Evolutionary conservation across 1,284 basidiomycete species (phyloP), one percentile per base, ranked within the genome.

Genomic region (Naganishia liquefaciens): DNA sequence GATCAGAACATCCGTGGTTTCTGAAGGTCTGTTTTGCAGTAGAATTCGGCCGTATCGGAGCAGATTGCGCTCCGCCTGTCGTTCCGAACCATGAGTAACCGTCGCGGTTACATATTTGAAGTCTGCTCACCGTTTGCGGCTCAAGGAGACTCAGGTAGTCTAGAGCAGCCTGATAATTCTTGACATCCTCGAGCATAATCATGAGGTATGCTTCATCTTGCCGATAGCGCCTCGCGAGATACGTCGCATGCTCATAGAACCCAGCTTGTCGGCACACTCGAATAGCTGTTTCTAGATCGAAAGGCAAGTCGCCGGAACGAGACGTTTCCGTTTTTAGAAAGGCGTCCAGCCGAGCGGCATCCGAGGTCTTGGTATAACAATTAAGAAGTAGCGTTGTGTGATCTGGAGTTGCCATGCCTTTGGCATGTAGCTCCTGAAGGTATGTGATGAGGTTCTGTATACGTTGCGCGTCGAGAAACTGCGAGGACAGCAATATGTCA

Each of bases 221-320:
- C 44, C 87, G 86, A 77, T 94, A 98, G 74, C 91, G 90, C 79
- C 88, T 88, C 5, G 95, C 95, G 4, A 99, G 84, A 77, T 96
- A 99, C 0, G 88, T 87, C 0, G 96, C 96, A 74, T 99, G 95
- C 57, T 91, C 88, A 73, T 90, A 96, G 78, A 96, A 99, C 0
- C 93, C 92, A 0, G 93, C 95, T 76, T 98, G 95, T 23, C 95
- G 84, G 75, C 94, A 98, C 11, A 99, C 95, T 0, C 92, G 84
- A 68, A 99, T 97, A 0, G 93, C 96, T 0, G 95, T 98, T 65
- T 95, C 93, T 39, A 99, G 84, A 74, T 99, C 96, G 73, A 99
- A 99, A 0, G 93, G 93, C 1, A 95, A 84, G 72, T 91, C 91
- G 77, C 74, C 70, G 77, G 73, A 67, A 28, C 73, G 64, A 28